phyloP scores from a whole-genome alignment of 2,329 filamentous ascomycete genomes.

The Penicillium frequentans region DNA sequence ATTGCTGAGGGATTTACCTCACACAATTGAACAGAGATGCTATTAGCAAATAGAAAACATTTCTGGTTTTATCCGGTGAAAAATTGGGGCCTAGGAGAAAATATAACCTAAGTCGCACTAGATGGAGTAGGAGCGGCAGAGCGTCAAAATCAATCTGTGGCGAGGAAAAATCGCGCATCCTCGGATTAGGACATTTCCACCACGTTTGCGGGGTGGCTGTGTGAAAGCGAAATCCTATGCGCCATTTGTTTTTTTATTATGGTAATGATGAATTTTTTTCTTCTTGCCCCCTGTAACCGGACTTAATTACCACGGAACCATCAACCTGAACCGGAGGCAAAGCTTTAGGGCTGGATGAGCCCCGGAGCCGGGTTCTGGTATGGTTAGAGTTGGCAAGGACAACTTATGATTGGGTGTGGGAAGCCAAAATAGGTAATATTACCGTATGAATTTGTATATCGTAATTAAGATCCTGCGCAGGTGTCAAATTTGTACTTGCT shows the following conservation, averaged over 20 bases:
- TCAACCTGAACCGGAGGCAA: not conserved
- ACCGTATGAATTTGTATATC: conserved; percentile 5
- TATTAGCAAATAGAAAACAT: not conserved
- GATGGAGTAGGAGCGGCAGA: conserved; percentile 1
- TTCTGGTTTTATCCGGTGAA: not conserved
- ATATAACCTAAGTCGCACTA: conserved; percentile 1
- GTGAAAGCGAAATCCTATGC: conserved; percentile 9
- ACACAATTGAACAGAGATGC: not conserved
- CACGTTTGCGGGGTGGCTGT: conserved; percentile 9
- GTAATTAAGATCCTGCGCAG: not conserved
- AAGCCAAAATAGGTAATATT: conserved; percentile 2
- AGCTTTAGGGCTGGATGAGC: not conserved
- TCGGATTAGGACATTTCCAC: conserved; percentile 1
- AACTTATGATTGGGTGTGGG: conserved; percentile 12
- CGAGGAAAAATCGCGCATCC: conserved; percentile 23
- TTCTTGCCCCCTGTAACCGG: not conserved
- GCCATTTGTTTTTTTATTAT: conserved; percentile 12
- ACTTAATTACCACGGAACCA: not conserved
- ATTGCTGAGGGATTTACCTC: conserved; percentile 15
- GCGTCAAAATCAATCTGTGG: conserved; percentile 9
- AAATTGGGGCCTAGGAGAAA: conserved; percentile 7
- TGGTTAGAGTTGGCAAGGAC: not conserved
- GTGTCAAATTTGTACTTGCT: not conserved
- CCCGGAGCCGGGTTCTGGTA: conserved; percentile 2
- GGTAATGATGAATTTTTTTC: conserved; percentile 2